These are phyloP conservation scores for Nannochloropsis gaditana DNA, from an alignment of 108 stramenopile genomes.

Conservation along the genomic window DNA sequence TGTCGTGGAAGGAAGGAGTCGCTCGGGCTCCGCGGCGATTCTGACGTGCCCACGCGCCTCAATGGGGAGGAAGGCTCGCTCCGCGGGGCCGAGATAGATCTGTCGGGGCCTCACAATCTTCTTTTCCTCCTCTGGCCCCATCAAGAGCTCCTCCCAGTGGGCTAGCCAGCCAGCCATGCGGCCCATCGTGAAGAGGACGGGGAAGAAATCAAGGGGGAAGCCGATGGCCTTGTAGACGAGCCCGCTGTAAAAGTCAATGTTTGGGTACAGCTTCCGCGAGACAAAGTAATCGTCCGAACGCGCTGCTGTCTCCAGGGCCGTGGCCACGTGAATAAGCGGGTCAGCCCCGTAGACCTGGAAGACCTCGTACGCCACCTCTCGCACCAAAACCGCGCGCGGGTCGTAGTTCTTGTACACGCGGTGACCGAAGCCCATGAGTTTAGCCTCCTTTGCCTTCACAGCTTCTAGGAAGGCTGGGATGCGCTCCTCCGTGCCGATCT, in stretches of 20 bases:
- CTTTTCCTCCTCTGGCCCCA: neutral
- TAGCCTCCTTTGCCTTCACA: conserved; percentile 19
- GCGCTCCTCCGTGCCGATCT: conserved; percentile 21
- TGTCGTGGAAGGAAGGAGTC: neutral
- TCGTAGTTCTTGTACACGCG: conserved; percentile 26
- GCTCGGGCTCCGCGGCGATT: neutral
- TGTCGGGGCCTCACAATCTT: conserved; percentile 19
- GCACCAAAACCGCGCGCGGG: conserved; percentile 24
- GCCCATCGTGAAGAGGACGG: conserved; percentile 21
- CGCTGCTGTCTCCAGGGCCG: conserved; percentile 5
- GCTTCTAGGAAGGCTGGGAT: conserved; percentile 20
- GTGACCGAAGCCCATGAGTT: conserved; percentile 35
- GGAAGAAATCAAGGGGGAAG: neutral
- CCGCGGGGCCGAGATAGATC: neutral
- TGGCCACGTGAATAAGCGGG: conserved; percentile 22
- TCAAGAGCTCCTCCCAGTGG: conserved; percentile 18
- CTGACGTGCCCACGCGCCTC: neutral
- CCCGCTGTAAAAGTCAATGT: conserved; percentile 25
- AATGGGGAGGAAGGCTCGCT: neutral
- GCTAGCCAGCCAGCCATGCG: conserved; percentile 20
- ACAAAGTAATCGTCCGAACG: conserved; percentile 29
- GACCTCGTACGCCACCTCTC: conserved; percentile 22
- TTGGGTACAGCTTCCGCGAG: conserved; percentile 26
- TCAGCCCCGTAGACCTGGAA: neutral
- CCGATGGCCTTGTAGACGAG: conserved; percentile 24